Base-by-base conservation (phyloP, 2,329 filamentous ascomycete genomes). In the Cladosporium oxysporum region DNA sequence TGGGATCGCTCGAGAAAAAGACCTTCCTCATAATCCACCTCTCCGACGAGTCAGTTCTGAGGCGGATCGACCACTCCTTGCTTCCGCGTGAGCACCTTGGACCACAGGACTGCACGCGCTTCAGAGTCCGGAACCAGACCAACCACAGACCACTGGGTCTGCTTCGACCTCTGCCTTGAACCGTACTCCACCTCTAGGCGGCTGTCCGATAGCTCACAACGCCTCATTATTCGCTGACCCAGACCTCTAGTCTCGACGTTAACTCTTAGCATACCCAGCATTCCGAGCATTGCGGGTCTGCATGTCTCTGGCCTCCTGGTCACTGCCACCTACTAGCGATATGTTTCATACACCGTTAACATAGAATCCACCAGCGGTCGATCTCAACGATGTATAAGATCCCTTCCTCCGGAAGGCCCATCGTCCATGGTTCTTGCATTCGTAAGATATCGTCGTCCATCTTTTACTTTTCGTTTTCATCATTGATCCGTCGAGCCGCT, bases 271-370 rank as follows among this genome's bases (percentile, higher is more conserved):
- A 52, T n/a, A 50, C 11, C 44, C 16, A 50, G 41, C 28, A 14
- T 26, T 41, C 59, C 59, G 47, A 52, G 23, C 29, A 52, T 50
- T 62, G 60, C 47, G 60, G 60, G 60, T 62, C 60, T 55, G 60
- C 31, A 31, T 18, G 37, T 10, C 47, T 55, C 10, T 53, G 29
- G 12, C 47, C 31, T 53, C 60, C 60, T 62, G 31, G 60, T 29
- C n/a, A 55, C 29, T 12, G 29, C 33, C 31, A 58, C 14, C 55
- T 28, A 6, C 21, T 50, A 18, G 44, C 29, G 49, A 55, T 33
- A 62, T 62, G 60, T 62, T 62, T 62, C 60, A 55, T 62, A 53
- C 60, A 35, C 31, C 41, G 12, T 14, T 37, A 55, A 26, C 49
- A 37, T 23, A 31, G 47, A 62, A 55, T 29, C 60, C 60, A 62